Evolutionary conservation across 2,329 filamentous ascomycete genomes (phyloP).

Genomic region (Pseudogymnoascus sp.): DNA sequence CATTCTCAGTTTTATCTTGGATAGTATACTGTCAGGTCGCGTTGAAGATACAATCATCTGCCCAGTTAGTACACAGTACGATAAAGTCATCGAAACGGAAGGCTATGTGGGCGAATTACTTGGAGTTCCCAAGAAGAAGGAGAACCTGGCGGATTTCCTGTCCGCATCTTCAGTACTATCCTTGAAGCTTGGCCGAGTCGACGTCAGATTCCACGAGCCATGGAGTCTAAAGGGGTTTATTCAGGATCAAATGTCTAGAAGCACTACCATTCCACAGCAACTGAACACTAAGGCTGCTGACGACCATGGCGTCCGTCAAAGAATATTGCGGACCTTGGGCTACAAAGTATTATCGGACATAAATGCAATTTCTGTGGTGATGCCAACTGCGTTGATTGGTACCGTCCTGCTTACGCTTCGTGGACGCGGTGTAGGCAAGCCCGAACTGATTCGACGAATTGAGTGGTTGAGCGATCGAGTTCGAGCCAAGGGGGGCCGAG

Average conservation of each 20-base stretch:
- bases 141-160: conserved; percentile 86
- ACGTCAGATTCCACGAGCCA: conserved; percentile 91
- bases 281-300: conserved; percentile 40
- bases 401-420: conserved; percentile 86
- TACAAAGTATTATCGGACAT: conserved; percentile 92
- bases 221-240: conserved; percentile 86
- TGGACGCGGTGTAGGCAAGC: conserved; percentile 81
- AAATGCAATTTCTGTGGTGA: conserved; percentile 91
- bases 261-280: conserved; percentile 41
- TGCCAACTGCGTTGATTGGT: conserved; percentile 93
- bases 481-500: conserved; percentile 75
- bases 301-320: conserved; percentile 36
- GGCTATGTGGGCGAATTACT: conserved; percentile 92
- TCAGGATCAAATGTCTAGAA: conserved; percentile 58
- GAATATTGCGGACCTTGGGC: conserved; percentile 74
- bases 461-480: conserved; percentile 84
- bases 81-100: conserved; percentile 97
- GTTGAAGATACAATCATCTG: conserved; percentile 89
- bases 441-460: conserved; percentile 75
- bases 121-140: conserved; percentile 89
- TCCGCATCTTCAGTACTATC: conserved; percentile 77
- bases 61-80: conserved; percentile 94
- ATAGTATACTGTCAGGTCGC: conserved; percentile 78
- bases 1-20: conserved; percentile 83
- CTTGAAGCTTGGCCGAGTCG: conserved; percentile 79